A percentile compares a stretch with the other conserved stretches of the same genome.
Conservation (phyloP, 2,329 filamentous ascomycete species). For the Cadophora sp. region DNA sequence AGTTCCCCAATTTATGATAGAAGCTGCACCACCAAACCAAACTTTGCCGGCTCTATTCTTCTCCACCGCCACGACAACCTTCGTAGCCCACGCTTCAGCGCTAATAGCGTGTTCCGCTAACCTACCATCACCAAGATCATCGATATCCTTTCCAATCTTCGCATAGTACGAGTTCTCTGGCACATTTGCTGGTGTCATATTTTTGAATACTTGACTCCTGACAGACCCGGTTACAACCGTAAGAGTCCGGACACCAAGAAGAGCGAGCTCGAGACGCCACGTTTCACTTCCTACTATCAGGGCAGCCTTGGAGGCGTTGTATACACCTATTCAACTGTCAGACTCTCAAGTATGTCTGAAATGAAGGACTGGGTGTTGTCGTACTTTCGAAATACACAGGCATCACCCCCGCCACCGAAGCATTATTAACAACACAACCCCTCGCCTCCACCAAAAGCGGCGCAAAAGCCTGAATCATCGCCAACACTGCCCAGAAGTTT, state of each 20-base stretch:
- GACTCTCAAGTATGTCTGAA: too few species aligned
- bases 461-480: too few species aligned
- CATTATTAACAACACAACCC: too few species aligned
- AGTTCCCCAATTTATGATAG: not conserved
- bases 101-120: slow-evolving; percentile 15
- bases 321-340: too few species aligned
- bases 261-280: slow-evolving; percentile 31
- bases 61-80: slow-evolving; percentile 7
- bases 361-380: too few species aligned
- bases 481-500: too few species aligned
- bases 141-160: slow-evolving; percentile 20
- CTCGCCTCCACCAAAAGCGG: too few species aligned
- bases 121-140: slow-evolving; percentile 10
- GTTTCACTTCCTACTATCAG: slow-evolving; percentile 35
- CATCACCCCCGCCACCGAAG: too few species aligned
- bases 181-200: slow-evolving; percentile 9
- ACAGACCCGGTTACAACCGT: slow-evolving; percentile 29
- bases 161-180: slow-evolving; percentile 31
- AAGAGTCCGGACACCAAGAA: slow-evolving; percentile 28
- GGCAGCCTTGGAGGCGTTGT: too few species aligned
- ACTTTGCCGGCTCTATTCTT: not conserved
- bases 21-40: slow-evolving; percentile 8
- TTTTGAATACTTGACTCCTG: slow-evolving; percentile 25
- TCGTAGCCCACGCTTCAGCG: slow-evolving; percentile 1
- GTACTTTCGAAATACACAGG: too few species aligned